These are phyloP conservation scores for Tetrapisispora fleetii DNA, from an alignment of 805 yeast genomes.

Conservation along the genomic window DNA sequence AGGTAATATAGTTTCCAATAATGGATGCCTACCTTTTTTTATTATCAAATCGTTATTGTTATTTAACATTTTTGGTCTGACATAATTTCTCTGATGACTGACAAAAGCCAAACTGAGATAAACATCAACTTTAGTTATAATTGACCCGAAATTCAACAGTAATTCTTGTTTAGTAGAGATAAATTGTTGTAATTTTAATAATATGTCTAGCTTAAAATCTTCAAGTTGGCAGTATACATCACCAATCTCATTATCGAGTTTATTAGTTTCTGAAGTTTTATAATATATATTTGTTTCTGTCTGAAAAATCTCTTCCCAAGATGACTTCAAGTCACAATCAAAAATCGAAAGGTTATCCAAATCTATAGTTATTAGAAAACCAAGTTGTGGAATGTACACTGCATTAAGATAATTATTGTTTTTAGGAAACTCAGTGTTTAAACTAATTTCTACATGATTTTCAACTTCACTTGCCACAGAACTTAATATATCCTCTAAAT, in stretches of 20 bases:
- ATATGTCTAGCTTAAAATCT: slow-evolving; percentile 35
- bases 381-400: slow-evolving; percentile 39
- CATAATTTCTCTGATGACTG: slow-evolving; percentile 21
- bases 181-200: slow-evolving; percentile 24
- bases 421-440: neutral
- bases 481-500: slow-evolving; percentile 28
- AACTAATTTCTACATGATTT: neutral
- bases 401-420: slow-evolving; percentile 23
- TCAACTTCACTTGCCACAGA: slow-evolving; percentile 12
- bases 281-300: slow-evolving; percentile 31
- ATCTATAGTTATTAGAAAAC: slow-evolving; percentile 31
- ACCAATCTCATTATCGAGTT: slow-evolving; percentile 33
- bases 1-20: slow-evolving; percentile 33
- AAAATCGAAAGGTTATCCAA: slow-evolving; percentile 1
- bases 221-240: slow-evolving; percentile 34
- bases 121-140: slow-evolving; percentile 32
- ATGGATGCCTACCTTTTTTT: slow-evolving; percentile 37
- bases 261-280: slow-evolving; percentile 26
- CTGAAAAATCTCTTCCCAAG: slow-evolving; percentile 32
- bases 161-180: slow-evolving; percentile 7
- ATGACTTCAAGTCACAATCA: slow-evolving; percentile 1
- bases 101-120: slow-evolving; percentile 29
- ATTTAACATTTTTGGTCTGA: slow-evolving; percentile 27
- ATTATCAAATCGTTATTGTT: slow-evolving; percentile 24
- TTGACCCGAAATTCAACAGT: slow-evolving; percentile 14